Base-by-base conservation (phyloP, 257 asterid genomes). In the Jacaranda copaia region DNA sequence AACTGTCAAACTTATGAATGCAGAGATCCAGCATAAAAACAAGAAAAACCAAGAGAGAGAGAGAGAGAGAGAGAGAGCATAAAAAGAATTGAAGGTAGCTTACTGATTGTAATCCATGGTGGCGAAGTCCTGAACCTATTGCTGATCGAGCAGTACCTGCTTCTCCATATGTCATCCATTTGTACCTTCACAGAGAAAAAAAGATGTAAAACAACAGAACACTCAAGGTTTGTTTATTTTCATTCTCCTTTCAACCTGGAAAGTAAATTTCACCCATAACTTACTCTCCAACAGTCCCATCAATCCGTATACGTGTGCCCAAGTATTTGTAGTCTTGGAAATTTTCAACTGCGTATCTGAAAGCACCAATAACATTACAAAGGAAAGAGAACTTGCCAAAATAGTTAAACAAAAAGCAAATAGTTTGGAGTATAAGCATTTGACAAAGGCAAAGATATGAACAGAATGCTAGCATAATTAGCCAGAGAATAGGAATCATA, bases 81-180 rank as follows among this genome's bases (percentile, higher is more conserved):
- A 16, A 13, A 6, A 39, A 38, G 36, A 42, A 25, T 8, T 5
- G 16, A 35, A 74, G 51, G 68, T 35, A 70, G 76, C 91, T 81
- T 86, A 90, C 99, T 68, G 91, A 69, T 83, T 84, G 85, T 74
- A 95, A 53, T 52, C 99, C 98, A 79, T 81, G 80, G 80, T 87
- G 84, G 62, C 58, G 77, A 77, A 95, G 97, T 65, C 98, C 99
- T 0, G 98, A 95, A 61, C 99, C 99, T 73, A 95, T 76, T 60
- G 98, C 96, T 68, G 97, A 64, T 55, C 99, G 90, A 81, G 98
- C 96, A 77, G 90, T 85, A 72, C 96, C 94, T 20, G 88, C 87
- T 85, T 95, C 99, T 64, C 99, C 99, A 84, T 88, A 95, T 6
- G 99, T 95, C 96, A 95, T 89, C 99, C 99, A 92, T 85, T 92